These are phyloP conservation scores for Coemansia sp. DNA, from an alignment of 192 early-diverging fungal genomes.

Conservation along the genomic window DNA sequence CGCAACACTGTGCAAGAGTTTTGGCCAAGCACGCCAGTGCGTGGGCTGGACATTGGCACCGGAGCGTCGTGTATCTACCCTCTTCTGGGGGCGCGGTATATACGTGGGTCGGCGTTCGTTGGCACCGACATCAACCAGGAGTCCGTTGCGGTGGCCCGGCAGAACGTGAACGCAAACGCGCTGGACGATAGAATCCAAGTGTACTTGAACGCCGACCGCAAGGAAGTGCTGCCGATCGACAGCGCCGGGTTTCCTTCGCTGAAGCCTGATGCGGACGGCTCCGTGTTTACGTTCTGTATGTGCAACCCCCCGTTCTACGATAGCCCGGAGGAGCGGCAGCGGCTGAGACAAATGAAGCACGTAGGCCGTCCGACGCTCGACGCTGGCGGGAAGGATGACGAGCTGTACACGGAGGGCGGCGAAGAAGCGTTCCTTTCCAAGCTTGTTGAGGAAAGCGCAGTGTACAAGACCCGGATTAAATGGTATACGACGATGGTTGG, in stretches of 20 bases:
- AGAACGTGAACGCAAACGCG: slow-evolving; percentile 67
- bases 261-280: slow-evolving; percentile 15
- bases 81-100: slow-evolving; percentile 63
- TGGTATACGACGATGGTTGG: slow-evolving; percentile 88
- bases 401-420: slow-evolving; percentile 81
- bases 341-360: slow-evolving; percentile 54
- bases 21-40: not conserved
- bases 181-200: slow-evolving; percentile 61
- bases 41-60: slow-evolving; percentile 59
- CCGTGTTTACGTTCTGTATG: slow-evolving; percentile 69
- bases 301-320: slow-evolving; percentile 92
- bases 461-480: slow-evolving; percentile 37
- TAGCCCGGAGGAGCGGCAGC: slow-evolving; percentile 58
- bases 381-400: slow-evolving; percentile 59
- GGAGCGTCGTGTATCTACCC: slow-evolving; percentile 94
- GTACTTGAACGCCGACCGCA: slow-evolving; percentile 39
- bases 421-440: slow-evolving; percentile 68
- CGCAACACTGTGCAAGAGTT: slow-evolving; percentile 15
- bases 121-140: slow-evolving; percentile 74
- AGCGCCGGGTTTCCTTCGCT: slow-evolving; percentile 17
- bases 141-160: slow-evolving; percentile 61
- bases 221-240: slow-evolving; percentile 20
- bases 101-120: slow-evolving; percentile 65
- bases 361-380: slow-evolving; percentile 34
- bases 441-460: slow-evolving; percentile 69